phyloP scores from a whole-genome alignment of 2,329 filamentous ascomycete genomes.

The Biscogniauxia sp. region DNA sequence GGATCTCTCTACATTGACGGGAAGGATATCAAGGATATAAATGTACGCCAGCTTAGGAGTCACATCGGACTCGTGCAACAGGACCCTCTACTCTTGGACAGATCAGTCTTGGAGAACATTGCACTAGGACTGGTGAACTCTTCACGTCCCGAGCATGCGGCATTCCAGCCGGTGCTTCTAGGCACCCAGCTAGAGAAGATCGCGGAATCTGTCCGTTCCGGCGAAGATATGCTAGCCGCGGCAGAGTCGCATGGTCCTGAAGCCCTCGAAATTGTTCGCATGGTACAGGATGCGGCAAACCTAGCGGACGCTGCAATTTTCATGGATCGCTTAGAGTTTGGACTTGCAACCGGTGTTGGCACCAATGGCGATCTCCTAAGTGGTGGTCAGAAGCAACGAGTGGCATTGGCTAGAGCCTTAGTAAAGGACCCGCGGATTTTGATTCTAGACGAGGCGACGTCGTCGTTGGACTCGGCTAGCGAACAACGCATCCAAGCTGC shows the following conservation, averaged over 20 bases:
- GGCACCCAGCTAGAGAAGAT: slow-evolving; percentile 48
- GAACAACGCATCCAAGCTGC: slow-evolving; percentile 43
- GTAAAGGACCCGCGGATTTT: slow-evolving; percentile 46
- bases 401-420: slow-evolving; percentile 46
- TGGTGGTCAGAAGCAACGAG: slow-evolving; percentile 48
- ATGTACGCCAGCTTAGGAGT: slow-evolving; percentile 39
- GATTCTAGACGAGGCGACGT: slow-evolving; percentile 50
- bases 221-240: slow-evolving; percentile 44
- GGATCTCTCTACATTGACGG: slow-evolving; percentile 49
- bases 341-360: slow-evolving; percentile 42
- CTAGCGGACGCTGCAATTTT: slow-evolving; percentile 56
- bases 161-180: slow-evolving; percentile 46
- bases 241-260: slow-evolving; percentile 43
- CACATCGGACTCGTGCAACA: slow-evolving; percentile 34
- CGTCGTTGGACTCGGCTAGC: slow-evolving; percentile 47
- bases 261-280: slow-evolving; percentile 48
- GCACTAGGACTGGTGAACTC: slow-evolving; percentile 37
- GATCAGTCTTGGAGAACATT: slow-evolving; percentile 38
- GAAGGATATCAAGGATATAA: slow-evolving; percentile 45
- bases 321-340: slow-evolving; percentile 46
- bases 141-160: slow-evolving; percentile 26
- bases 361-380: slow-evolving; percentile 43
- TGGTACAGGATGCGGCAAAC: slow-evolving; percentile 48
- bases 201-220: slow-evolving; percentile 49
- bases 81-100: slow-evolving; percentile 33